Evolutionary conservation across 441 rosid species (phyloP).

Genomic region (Bocquillonia castaneifolia): DNA sequence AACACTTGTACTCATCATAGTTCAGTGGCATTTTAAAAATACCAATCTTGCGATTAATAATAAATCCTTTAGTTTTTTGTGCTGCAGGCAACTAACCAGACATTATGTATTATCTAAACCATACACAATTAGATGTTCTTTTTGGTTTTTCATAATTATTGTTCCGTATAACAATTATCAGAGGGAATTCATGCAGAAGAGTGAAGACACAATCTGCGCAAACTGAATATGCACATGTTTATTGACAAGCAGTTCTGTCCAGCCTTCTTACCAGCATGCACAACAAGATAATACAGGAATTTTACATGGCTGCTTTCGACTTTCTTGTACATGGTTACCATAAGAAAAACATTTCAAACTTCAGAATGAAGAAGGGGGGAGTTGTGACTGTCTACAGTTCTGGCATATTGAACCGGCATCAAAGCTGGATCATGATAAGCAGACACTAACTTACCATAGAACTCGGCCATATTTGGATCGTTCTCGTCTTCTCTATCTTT

Average conservation of each 20-base stretch:
- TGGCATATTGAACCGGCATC: slow-evolving; percentile 36
- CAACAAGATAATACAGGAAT: too few relatives aligned
- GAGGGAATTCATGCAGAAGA: too few relatives aligned
- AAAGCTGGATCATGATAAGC: slow-evolving; percentile 76
- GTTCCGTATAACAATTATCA: too few relatives aligned
- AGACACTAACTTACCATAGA: slow-evolving; percentile 46
- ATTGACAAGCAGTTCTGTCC: background rate
- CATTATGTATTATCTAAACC: too few relatives aligned
- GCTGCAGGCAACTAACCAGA: too few relatives aligned
- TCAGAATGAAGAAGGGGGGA: slow-evolving; percentile 45
- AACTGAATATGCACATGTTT: too few relatives aligned
- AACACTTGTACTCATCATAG: too few relatives aligned
- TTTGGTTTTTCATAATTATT: too few relatives aligned
- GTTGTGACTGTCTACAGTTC: slow-evolving; percentile 34
- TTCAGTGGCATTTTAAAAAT: too few relatives aligned
- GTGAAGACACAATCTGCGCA: too few relatives aligned
- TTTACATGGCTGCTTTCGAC: background rate
- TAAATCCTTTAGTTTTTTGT: background rate
- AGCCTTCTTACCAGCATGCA: background rate
- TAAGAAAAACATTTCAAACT: slow-evolving; percentile 18
- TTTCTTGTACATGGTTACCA: background rate
- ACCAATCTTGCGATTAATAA: background rate
- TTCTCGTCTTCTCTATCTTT: slow-evolving; percentile 63
- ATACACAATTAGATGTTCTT: too few relatives aligned
- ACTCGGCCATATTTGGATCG: slow-evolving; percentile 51